Evolutionary conservation across 306 rosid genomes (phyloP).

Genomic region (Gastrolobium bilobum): DNA sequence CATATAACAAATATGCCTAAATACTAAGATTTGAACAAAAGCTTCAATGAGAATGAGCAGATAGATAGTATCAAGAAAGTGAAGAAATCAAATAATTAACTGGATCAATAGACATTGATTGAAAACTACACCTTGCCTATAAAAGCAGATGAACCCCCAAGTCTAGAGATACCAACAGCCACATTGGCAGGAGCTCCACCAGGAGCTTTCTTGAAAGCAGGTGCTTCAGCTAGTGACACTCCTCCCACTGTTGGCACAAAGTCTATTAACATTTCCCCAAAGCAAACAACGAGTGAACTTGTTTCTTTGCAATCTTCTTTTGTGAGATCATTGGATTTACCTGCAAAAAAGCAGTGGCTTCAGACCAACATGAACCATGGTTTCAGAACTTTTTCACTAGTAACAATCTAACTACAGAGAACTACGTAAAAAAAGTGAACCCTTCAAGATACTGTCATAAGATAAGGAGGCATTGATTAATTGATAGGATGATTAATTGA

Average conservation of each 20-base stretch:
- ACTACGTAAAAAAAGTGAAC: conserved; percentile 8
- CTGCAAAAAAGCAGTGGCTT: conserved; percentile 44
- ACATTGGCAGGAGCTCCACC: conserved; percentile 99
- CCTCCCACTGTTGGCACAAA: conserved; percentile 90
- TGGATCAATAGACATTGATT: conserved; percentile 22
- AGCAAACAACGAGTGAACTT: conserved; percentile 74
- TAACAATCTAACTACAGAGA: conserved; percentile 23
- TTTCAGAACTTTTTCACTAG: conserved; percentile 21
- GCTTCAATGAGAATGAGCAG: not conserved
- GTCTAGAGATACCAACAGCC: conserved; percentile 83
- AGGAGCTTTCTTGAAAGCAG: conserved; percentile 91
- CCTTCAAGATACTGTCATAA: conserved; percentile 18
- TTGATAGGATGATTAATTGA: conserved; percentile 9
- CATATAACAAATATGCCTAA: conserved; percentile 17
- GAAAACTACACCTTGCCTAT: conserved; percentile 78
- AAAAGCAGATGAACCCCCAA: conserved; percentile 87
- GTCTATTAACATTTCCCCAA: conserved; percentile 88
- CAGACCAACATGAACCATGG: conserved; percentile 45
- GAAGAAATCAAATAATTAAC: conserved; percentile 27
- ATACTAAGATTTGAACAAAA: conserved; percentile 5
- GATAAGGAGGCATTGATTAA: conserved; percentile 1
- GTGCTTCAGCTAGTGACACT: conserved; percentile 92
- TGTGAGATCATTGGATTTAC: conserved; percentile 42
- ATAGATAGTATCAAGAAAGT: conserved; percentile 10
- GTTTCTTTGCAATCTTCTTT: conserved; percentile 48